A percentile compares a stretch with the other conserved stretches of the same genome.
phyloP scores from a whole-genome alignment of 495 filamentous ascomycete species.

The Penicillium canariense region DNA sequence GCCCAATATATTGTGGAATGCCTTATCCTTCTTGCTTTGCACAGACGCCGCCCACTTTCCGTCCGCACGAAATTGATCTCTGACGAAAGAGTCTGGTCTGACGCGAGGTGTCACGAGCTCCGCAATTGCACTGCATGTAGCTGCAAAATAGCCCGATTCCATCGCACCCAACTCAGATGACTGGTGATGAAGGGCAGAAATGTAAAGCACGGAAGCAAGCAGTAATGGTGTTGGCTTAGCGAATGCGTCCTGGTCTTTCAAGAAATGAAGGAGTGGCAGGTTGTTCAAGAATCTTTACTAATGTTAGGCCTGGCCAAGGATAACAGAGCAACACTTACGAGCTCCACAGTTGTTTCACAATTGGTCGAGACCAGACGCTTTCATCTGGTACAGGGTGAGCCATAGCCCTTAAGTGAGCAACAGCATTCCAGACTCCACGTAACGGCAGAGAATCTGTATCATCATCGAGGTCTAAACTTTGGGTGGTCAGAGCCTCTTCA shows the following conservation, averaged over 20 bases:
- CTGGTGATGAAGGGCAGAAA: constrained; percentile 35
- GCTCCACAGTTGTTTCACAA: constrained; percentile 35
- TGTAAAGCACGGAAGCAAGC: constrained; percentile 41
- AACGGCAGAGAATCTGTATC: constrained; percentile 19
- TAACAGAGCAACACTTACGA: constrained; percentile 24
- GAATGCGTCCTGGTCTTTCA: constrained; percentile 34
- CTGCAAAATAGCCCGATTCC: constrained; percentile 32
- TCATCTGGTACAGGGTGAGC: constrained; percentile 28
- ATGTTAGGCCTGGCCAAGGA: background rate
- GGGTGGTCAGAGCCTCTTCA: background rate
- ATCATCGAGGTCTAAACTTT: constrained; percentile 7
- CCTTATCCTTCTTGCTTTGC: constrained; percentile 6
- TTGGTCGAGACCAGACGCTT: constrained; percentile 31
- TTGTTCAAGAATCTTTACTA: constrained; percentile 33
- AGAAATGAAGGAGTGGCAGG: constrained; percentile 40
- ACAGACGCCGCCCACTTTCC: background rate
- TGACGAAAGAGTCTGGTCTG: background rate
- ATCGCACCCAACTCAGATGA: constrained; percentile 27
- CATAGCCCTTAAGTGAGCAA: constrained; percentile 29
- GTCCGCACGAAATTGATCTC: background rate
- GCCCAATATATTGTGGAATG: constrained; percentile 39
- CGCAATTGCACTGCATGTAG: constrained; percentile 36
- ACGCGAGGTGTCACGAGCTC: constrained; percentile 26
- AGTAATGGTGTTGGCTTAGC: constrained; percentile 35
- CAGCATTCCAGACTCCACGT: constrained; percentile 29